A percentile compares a stretch with the other conserved stretches of the same genome.
phyloP scores from a whole-genome alignment of 2,329 filamentous ascomycete species.

The Fusarium fujikuroi region DNA sequence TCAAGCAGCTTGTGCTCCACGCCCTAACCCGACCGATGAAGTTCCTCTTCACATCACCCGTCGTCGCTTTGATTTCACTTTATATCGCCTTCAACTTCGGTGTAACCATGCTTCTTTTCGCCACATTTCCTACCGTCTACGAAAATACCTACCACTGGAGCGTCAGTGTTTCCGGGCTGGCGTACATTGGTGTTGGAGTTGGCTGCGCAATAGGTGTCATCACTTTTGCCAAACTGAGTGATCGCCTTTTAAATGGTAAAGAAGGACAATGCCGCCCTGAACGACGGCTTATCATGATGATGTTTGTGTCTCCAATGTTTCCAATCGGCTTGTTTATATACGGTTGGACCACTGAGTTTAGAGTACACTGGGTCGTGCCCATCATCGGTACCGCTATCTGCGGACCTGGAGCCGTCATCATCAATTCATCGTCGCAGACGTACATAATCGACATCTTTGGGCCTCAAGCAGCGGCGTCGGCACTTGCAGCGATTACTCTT shows the following conservation, averaged over 20 bases:
- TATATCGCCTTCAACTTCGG: slow-evolving; percentile 65
- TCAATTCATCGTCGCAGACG: slow-evolving; percentile 11
- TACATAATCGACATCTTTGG: not conserved
- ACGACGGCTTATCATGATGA: slow-evolving; percentile 17
- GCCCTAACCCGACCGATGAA: slow-evolving; percentile 48
- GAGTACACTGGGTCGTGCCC: slow-evolving; percentile 25
- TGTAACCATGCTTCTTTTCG: slow-evolving; percentile 65
- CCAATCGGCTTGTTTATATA: slow-evolving; percentile 26
- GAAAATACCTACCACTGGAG: slow-evolving; percentile 53
- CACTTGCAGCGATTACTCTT: slow-evolving; percentile 27
- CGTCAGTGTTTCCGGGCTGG: slow-evolving; percentile 32
- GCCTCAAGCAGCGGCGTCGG: slow-evolving; percentile 16
- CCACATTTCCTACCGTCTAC: slow-evolving; percentile 65
- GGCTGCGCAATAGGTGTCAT: slow-evolving; percentile 18
- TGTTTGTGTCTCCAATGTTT: slow-evolving; percentile 13
- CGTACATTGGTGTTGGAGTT: slow-evolving; percentile 35
- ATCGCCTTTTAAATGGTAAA: slow-evolving; percentile 5
- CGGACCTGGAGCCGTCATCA: rapidly evolving
- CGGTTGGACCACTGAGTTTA: slow-evolving; percentile 30
- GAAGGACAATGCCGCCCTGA: not conserved
- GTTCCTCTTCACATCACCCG: slow-evolving; percentile 62
- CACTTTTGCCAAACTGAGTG: slow-evolving; percentile 22
- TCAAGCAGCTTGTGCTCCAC: not conserved
- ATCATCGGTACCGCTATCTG: slow-evolving; percentile 16
- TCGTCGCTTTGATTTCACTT: slow-evolving; percentile 57